phyloP scores from a whole-genome alignment of 2,329 filamentous ascomycete genomes.

The Orbilia ellipsospora region DNA sequence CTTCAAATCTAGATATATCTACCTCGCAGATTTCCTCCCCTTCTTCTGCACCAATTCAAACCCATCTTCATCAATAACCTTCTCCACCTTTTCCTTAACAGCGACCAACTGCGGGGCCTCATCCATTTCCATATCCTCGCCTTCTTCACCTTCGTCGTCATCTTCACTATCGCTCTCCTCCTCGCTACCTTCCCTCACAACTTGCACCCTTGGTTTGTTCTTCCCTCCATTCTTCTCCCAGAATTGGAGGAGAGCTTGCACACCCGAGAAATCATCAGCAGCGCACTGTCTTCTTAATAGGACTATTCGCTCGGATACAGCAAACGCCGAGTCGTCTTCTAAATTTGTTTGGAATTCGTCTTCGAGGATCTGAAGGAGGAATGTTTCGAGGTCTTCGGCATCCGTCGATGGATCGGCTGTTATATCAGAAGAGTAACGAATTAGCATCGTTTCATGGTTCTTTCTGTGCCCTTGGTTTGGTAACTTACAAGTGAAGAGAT shows the following conservation, averaged over 20 bases:
- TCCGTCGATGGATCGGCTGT: slow-evolving; percentile 72
- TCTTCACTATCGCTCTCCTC: slow-evolving; percentile 68
- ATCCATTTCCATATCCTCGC: slow-evolving; percentile 72
- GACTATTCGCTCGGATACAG: slow-evolving; percentile 79
- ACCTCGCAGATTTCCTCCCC: slow-evolving; percentile 33
- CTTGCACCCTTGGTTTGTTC: slow-evolving; percentile 64
- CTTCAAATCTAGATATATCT: background rate
- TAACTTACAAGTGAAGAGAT: slow-evolving; percentile 72
- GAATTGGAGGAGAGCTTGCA: slow-evolving; percentile 72
- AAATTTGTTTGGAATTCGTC: slow-evolving; percentile 95
- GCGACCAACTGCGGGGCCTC: slow-evolving; percentile 74
- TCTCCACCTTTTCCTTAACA: slow-evolving; percentile 72
- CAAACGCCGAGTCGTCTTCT: slow-evolving; percentile 85
- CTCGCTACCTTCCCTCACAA: slow-evolving; percentile 64
- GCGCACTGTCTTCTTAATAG: slow-evolving; percentile 73
- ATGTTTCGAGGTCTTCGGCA: slow-evolving; percentile 80
- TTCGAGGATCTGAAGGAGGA: slow-evolving; percentile 88
- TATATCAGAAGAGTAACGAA: background rate
- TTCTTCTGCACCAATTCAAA: slow-evolving; percentile 65
- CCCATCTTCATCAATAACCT: slow-evolving; percentile 82
- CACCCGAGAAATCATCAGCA: slow-evolving; percentile 63
- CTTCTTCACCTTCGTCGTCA: slow-evolving; percentile 70
- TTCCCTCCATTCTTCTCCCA: slow-evolving; percentile 72
- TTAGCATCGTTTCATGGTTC: slow-evolving; percentile 1
- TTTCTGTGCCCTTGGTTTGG: slow-evolving; percentile 48